Evolutionary conservation across 495 filamentous ascomycete species (phyloP), one percentile per base, ranked within the genome.

Genomic region (Saxophila tyrrhenica): DNA sequence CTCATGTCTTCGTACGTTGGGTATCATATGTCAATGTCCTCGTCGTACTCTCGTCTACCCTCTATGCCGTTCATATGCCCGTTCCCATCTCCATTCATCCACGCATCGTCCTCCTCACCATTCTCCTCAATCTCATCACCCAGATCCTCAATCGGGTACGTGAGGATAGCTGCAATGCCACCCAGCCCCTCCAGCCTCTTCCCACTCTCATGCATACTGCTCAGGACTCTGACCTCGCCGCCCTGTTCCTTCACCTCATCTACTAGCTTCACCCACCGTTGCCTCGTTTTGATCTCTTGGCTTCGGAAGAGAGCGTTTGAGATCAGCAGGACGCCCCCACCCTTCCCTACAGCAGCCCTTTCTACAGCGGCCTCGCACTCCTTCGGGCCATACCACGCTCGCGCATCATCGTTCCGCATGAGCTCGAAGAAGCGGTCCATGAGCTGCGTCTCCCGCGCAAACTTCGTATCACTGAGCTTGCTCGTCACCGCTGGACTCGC

Each of bases 191-290:
- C 91, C 42, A 98, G 70, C 52, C 89, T 71, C 69, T 84, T 83
- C 17, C 92, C 92, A 71, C 92, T 96, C 72, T 95, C 92, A 67
- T 97, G 91, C 62, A 92, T 83, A 57, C 84, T 89, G 62, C 94
- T 97, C 43, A 97, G 69, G 23, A 96, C 75, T 48, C 89, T 79
- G 0, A 86, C 84, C 61, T 96, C 89, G 0, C 92, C 92, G 32
- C 94, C 94, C 48, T 85, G 81, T 47, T 84, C 85, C 60, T 84
- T 84, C n/a, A 97, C 92, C 44, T 82, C 85, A 66, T 98, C 92
- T 39, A 96, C 91, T 59, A 97, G 74, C 21, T 71, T 68, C 2
- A 98, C 94, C 76, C 86, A 95, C 53, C 78, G 79, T 65, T 79
- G 89, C 65, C 92, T 75, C 62, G 81, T 83, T 11, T 72, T 74